Evolutionary conservation across 257 asterid genomes (phyloP).

Genomic region (Fraxinus quadrangulata): DNA sequence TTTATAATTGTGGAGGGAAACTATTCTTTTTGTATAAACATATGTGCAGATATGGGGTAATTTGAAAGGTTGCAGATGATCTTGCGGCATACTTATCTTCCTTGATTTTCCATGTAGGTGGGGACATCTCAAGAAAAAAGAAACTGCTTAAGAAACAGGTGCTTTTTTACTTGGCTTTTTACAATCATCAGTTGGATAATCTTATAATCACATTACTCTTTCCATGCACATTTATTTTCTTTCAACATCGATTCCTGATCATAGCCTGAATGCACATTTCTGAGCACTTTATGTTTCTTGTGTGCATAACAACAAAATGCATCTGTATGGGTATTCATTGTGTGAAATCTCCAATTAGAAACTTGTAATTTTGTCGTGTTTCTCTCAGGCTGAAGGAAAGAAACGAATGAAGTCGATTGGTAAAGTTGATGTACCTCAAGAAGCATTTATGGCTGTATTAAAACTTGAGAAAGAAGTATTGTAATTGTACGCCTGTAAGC

Average conservation of each 20-base stretch:
- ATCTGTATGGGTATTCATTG: slow-evolving; percentile 2
- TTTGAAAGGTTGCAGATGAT: no score
- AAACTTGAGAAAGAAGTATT: slow-evolving; percentile 95
- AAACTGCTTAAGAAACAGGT: slow-evolving; percentile 94
- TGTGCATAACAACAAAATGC: neutral
- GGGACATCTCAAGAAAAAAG: slow-evolving; percentile 93
- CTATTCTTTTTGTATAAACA: no score
- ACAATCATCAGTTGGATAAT: neutral
- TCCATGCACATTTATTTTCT: neutral
- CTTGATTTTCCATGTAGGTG: slow-evolving; percentile 51
- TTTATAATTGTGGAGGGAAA: neutral
- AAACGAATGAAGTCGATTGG: slow-evolving; percentile 97
- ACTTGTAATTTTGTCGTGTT: slow-evolving; percentile 11
- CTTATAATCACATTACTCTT: slow-evolving; percentile 9
- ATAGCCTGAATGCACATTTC: neutral
- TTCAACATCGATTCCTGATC: neutral
- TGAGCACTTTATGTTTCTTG: neutral
- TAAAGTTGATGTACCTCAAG: slow-evolving; percentile 94
- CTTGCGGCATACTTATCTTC: no score
- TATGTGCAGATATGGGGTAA: no score
- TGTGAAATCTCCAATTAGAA: slow-evolving; percentile 9
- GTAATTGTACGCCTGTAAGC: slow-evolving; percentile 30
- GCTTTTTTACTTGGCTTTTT: slow-evolving; percentile 8
- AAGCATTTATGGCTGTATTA: slow-evolving; percentile 98
- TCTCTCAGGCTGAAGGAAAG: slow-evolving; percentile 92